phyloP scores from a whole-genome alignment of 306 rosid genomes.

The Glycine tomentella region DNA sequence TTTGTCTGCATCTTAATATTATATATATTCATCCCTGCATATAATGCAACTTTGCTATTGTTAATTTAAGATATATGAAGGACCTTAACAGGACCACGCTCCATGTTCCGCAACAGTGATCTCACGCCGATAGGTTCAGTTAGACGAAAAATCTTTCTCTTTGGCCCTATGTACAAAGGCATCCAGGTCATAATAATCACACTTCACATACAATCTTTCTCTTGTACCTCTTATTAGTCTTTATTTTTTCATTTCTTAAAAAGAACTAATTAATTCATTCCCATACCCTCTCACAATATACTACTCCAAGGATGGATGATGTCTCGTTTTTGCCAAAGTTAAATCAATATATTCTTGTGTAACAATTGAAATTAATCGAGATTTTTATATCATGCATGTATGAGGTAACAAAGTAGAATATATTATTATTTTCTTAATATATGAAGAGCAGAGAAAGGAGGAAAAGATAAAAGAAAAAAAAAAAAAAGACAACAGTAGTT shows the following conservation, averaged over 20 bases:
- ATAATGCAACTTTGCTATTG: conserved; percentile 10
- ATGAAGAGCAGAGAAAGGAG: neutral
- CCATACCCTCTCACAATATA: neutral
- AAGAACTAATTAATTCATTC: neutral
- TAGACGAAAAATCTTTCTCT: conserved; percentile 13
- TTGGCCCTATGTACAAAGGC: conserved; percentile 8
- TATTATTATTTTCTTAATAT: neutral
- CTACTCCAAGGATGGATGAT: neutral
- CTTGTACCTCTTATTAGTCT: too few relatives aligned
- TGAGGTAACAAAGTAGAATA: neutral
- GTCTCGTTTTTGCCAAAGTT: neutral
- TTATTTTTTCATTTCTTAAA: too few relatives aligned
- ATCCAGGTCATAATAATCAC: conserved; percentile 8
- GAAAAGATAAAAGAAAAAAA: too few relatives aligned
- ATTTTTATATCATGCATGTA: neutral
- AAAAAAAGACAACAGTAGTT: too few relatives aligned
- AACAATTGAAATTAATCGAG: neutral
- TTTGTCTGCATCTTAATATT: too few relatives aligned
- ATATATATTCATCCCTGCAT: conserved; percentile 11
- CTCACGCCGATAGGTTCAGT: conserved; percentile 46
- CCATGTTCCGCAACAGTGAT: conserved; percentile 54
- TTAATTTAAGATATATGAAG: conserved; percentile 14
- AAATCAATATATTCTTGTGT: neutral
- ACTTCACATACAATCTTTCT: neutral
- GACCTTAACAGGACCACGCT: conserved; percentile 43